Evolutionary conservation across 352 stramenopile species (phyloP).

Genomic region (Phytopythium mirpurense): DNA sequence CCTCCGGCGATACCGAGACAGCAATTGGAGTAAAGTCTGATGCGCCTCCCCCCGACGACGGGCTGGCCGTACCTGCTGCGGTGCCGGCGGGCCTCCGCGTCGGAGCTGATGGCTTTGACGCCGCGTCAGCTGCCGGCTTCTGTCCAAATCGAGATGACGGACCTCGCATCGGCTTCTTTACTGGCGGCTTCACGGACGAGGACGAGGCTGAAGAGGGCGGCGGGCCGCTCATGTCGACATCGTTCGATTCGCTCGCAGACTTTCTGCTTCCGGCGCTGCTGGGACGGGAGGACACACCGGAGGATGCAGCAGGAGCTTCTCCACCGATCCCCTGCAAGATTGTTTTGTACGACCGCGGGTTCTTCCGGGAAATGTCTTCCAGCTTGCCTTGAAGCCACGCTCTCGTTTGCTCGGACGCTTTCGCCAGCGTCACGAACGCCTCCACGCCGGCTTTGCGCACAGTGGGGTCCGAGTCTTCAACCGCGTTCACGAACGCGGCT

Average conservation of each 20-base stretch:
- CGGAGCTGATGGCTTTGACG: slow-evolving; percentile 18
- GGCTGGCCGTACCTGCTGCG: slow-evolving; percentile 7
- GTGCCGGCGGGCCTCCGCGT: slow-evolving; percentile 21
- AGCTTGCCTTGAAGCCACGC: slow-evolving; percentile 56
- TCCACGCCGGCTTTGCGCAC: slow-evolving; percentile 75
- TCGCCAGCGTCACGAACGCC: slow-evolving; percentile 50
- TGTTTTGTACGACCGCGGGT: slow-evolving; percentile 61
- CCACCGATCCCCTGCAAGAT: slow-evolving; percentile 50
- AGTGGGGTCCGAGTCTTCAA: slow-evolving; percentile 77
- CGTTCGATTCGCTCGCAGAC: slow-evolving; percentile 11
- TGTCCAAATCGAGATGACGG: slow-evolving; percentile 41
- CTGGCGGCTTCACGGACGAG: slow-evolving; percentile 10
- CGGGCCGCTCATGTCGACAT: slow-evolving; percentile 28
- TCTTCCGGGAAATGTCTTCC: slow-evolving; percentile 64
- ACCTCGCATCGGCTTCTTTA: slow-evolving; percentile 40
- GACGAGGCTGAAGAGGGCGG: slow-evolving; percentile 1
- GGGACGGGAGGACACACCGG: slow-evolving; percentile 18
- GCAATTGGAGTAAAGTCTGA: slow-evolving; percentile 61
- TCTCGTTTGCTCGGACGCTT: slow-evolving; percentile 38
- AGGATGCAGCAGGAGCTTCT: slow-evolving; percentile 14
- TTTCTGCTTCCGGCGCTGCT: slow-evolving; percentile 16
- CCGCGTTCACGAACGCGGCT: slow-evolving; percentile 45
- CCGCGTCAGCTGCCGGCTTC: slow-evolving; percentile 28
- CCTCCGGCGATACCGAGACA: slow-evolving; percentile 55
- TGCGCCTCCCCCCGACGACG: slow-evolving; percentile 15